Percentiles rank a stretch among this genome's conserved stretches.
phyloP scores from a whole-genome alignment of 2,329 filamentous ascomycete species.

The Ceratocystis alfenasii region DNA sequence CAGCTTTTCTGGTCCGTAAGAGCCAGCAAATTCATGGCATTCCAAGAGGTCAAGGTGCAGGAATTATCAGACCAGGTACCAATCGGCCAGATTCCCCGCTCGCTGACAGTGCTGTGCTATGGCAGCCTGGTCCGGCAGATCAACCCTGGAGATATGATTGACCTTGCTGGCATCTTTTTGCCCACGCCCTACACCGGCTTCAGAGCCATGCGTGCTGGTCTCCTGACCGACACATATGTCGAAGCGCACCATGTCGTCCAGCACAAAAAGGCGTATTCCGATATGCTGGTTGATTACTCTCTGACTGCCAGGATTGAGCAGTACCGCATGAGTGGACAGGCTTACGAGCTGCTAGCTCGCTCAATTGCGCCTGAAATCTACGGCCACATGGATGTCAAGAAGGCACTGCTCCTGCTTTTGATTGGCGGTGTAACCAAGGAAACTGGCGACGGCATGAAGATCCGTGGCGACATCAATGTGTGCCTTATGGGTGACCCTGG shows the following conservation, averaged over 20 bases:
- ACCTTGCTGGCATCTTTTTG: conserved; percentile 88
- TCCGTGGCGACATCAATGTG: conserved; percentile 96
- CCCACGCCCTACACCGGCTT: conserved; percentile 98
- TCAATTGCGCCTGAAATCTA: conserved; percentile 97
- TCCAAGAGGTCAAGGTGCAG: conserved; percentile 97
- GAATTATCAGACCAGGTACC: conserved; percentile 99
- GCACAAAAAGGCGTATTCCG: conserved; percentile 96
- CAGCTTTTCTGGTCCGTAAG: conserved; percentile 90
- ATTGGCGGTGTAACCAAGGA: conserved; percentile 95
- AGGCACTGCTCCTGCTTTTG: conserved; percentile 84
- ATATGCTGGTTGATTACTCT: conserved; percentile 70
- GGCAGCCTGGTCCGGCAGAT: conserved; percentile 75
- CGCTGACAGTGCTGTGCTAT: conserved; percentile 79
- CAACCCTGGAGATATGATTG: conserved; percentile 87
- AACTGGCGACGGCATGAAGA: conserved; percentile 96
- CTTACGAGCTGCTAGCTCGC: conserved; percentile 90
- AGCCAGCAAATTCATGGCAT: conserved; percentile 91
- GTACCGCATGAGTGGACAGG: conserved; percentile 71
- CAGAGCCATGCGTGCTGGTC: conserved; percentile 86
- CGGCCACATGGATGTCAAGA: conserved; percentile 94
- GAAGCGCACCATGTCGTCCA: conserved; percentile 89
- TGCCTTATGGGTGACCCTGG: conserved; percentile 98
- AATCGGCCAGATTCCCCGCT: conserved; percentile 90
- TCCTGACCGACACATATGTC: conserved; percentile 94
- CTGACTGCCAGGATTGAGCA: conserved; percentile 76